Conservation (phyloP, 1,284 basidiomycete species). For the Puccinia polysora region DNA sequence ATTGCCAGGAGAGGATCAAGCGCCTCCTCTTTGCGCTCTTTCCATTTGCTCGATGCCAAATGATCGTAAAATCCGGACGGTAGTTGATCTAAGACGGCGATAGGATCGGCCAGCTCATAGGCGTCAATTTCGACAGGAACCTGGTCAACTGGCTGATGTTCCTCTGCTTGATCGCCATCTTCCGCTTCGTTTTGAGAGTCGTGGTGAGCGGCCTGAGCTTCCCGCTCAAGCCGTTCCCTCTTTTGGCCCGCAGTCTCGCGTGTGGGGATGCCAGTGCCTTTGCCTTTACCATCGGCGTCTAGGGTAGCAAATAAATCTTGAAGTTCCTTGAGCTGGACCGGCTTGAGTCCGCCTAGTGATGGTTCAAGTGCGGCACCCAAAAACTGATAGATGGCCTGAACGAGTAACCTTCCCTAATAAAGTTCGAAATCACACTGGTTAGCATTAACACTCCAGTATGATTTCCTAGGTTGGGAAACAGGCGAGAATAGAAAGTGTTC, state of each 20-base stretch:
- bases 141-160: slow-evolving; percentile 51
- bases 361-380: slow-evolving; percentile 82
- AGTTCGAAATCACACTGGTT: background rate
- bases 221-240: slow-evolving; percentile 58
- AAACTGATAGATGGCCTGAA: slow-evolving; percentile 75
- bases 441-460: too few relatives aligned
- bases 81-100: slow-evolving; percentile 70
- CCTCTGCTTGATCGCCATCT: slow-evolving; percentile 53
- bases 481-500: too few relatives aligned
- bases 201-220: slow-evolving; percentile 48
- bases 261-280: slow-evolving; percentile 72
- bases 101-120: slow-evolving; percentile 73
- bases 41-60: slow-evolving; percentile 91
- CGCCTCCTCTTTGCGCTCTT: slow-evolving; percentile 82
- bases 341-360: slow-evolving; percentile 85
- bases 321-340: slow-evolving; percentile 95
- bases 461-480: too few relatives aligned
- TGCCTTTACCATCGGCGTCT: slow-evolving; percentile 75
- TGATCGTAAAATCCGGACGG: slow-evolving; percentile 68
- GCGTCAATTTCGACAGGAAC: slow-evolving; percentile 64
- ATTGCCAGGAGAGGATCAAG: slow-evolving; percentile 76
- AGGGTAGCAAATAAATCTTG: slow-evolving; percentile 81
- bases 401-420: slow-evolving; percentile 64
- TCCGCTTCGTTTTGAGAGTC: slow-evolving; percentile 54
- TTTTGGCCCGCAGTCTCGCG: slow-evolving; percentile 73